phyloP scores from a whole-genome alignment of 345 rosid species.

The Eucalyptus pauciflora region DNA sequence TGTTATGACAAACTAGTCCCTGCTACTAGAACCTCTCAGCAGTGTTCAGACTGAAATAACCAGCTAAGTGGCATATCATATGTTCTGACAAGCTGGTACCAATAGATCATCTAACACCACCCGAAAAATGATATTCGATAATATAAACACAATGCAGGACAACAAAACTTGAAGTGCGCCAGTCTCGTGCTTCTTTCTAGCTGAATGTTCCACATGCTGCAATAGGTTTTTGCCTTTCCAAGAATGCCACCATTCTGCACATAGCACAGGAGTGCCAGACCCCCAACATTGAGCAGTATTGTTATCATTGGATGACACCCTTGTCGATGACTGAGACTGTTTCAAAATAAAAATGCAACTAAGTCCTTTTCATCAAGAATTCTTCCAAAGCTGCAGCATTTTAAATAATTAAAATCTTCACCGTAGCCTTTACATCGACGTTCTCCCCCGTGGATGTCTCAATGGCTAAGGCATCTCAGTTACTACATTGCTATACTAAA shows the following conservation, averaged over 20 bases:
- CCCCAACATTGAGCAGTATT: neutral
- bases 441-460: neutral
- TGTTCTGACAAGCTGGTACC: neutral
- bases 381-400: neutral
- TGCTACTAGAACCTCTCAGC: neutral
- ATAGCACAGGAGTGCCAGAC: neutral
- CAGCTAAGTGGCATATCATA: neutral
- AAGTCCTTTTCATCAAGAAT: neutral
- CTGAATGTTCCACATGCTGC: neutral
- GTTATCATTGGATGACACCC: neutral
- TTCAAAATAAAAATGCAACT: neutral
- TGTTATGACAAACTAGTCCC: neutral
- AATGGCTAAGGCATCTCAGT: neutral
- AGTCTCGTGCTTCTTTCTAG: neutral
- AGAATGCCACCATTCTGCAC: neutral
- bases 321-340: neutral
- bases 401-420: neutral
- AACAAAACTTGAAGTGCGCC: neutral
- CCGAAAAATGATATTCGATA: neutral
- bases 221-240: neutral
- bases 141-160: neutral
- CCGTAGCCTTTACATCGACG: neutral
- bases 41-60: neutral
- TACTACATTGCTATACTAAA: neutral
- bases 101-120: neutral